A percentile compares a stretch with the other conserved stretches of the same genome.
phyloP scores from a whole-genome alignment of 2,329 filamentous ascomycete genomes.

The Chaetothyriales sp. region DNA sequence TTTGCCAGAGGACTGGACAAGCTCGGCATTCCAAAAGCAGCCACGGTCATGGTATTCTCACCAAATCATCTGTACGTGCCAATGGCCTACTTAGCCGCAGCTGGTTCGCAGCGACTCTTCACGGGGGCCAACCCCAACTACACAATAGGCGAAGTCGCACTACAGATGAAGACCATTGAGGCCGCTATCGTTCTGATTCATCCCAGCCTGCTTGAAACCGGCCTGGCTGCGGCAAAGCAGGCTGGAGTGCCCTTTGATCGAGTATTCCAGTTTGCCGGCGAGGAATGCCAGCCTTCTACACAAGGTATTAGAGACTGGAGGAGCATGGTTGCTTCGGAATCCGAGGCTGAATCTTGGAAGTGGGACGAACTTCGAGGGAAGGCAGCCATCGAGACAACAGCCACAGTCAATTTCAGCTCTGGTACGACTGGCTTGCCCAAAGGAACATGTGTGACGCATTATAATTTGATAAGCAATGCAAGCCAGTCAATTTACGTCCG shows the following conservation, averaged over 20 bases:
- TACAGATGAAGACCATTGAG: constrained; percentile 39
- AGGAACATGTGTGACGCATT: constrained; percentile 38
- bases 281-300: constrained; percentile 35
- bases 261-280: constrained; percentile 18
- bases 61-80: constrained; percentile 58
- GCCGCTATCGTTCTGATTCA: constrained; percentile 40
- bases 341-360: constrained; percentile 24
- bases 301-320: constrained; percentile 19
- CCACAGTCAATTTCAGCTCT: constrained; percentile 39
- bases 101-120: constrained; percentile 41
- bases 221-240: constrained; percentile 25
- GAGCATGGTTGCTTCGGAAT: constrained; percentile 6
- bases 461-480: constrained; percentile 42
- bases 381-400: constrained; percentile 29
- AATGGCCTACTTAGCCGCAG: constrained; percentile 23
- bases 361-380: constrained; percentile 21
- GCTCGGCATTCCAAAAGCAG: constrained; percentile 48
- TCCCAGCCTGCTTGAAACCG: constrained; percentile 31
- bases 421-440: constrained; percentile 42
- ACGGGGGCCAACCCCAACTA: constrained; percentile 42
- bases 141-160: constrained; percentile 37
- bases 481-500: constrained; percentile 43
- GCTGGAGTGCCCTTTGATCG: constrained; percentile 12
- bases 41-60: constrained; percentile 55
- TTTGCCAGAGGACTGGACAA: constrained; percentile 51